Base-by-base conservation (phyloP, 108 stramenopile genomes). In the Skeletonema marinoi region DNA sequence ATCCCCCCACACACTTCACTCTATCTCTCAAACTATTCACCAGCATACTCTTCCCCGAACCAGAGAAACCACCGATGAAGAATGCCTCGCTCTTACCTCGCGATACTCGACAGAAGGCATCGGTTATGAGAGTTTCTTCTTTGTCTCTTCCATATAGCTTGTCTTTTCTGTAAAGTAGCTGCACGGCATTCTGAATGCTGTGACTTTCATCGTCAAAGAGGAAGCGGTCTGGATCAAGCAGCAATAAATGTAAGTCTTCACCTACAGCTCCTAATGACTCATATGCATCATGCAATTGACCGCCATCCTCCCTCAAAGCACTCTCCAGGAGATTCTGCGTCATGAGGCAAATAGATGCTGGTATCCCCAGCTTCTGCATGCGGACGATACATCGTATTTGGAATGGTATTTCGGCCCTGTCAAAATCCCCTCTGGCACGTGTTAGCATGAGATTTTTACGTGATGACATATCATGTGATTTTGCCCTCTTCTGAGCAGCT, bases 101-200 rank as follows among this genome's bases (percentile, higher is more conserved):
- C 9, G 70, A 75, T 13, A 81, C 80, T 31, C 80, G 60, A 50
- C 70, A 75, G 38, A 75, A 81, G 56, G 80, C 70, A 36, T 81
- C 65, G 5, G 73, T 74, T 41, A 80, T 68, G 13, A 54, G 13
- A 11, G 68, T 41, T 6, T 64, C 68, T 39, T 80, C 73, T 14
- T 74, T 63, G 33, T 68, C 60, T 42, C 80, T 29, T 3, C 80
- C 80, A 60, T 80, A 80, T 7, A 80, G 35, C 41, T 80, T 80
- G 58, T 44, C 51, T 39, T 70, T 68, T 56, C 31, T 39, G 30
- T 66, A 46, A 1, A 32, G 51, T 41, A 54, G 21, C 51, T 74
- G 21, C 25, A 61, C 32, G 17, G 21, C 38, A 54, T 66, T 54
- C 14, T 44, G 33, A 41, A 58, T 7, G 9, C 9, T 58, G 19